phyloP scores from a whole-genome alignment of 2,329 filamentous ascomycete species.

The Colletotrichum chlorophyti region DNA sequence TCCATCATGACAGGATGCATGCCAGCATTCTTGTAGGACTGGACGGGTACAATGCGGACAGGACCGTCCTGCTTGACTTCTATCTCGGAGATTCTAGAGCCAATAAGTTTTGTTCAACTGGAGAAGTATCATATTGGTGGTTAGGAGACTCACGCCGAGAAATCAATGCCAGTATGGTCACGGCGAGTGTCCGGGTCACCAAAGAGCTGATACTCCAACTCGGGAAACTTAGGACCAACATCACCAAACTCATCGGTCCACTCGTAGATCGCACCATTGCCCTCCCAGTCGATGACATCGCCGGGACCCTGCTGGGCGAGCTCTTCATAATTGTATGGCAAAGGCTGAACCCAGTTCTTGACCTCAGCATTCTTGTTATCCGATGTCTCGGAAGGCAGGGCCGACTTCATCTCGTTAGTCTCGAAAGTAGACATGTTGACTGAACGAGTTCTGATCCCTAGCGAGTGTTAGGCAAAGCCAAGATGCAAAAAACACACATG shows the following conservation, averaged over 20 bases:
- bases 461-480: no score
- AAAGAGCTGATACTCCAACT: conserved; percentile 81
- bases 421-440: conserved; percentile 10
- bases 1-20: conserved; percentile 83
- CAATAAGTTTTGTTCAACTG: conserved; percentile 35
- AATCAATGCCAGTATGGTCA: conserved; percentile 63
- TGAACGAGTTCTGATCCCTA: neutral
- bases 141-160: conserved; percentile 60
- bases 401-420: conserved; percentile 36
- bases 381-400: conserved; percentile 35
- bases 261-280: conserved; percentile 74
- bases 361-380: conserved; percentile 34
- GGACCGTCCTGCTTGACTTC: conserved; percentile 64
- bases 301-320: conserved; percentile 31
- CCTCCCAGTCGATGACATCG: conserved; percentile 50
- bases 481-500: no score
- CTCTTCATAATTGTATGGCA: conserved; percentile 56
- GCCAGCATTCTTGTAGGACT: conserved; percentile 75
- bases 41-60: conserved; percentile 55
- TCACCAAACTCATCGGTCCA: conserved; percentile 90
- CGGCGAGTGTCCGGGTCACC: conserved; percentile 59
- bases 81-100: conserved; percentile 59
- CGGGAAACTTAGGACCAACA: conserved; percentile 73
- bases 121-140: neutral
- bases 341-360: conserved; percentile 53